Percentiles rank a stretch among this genome's conserved stretches.
Evolutionary conservation across 352 stramenopile species (phyloP).

Genomic region (Pythium folliculosum): DNA sequence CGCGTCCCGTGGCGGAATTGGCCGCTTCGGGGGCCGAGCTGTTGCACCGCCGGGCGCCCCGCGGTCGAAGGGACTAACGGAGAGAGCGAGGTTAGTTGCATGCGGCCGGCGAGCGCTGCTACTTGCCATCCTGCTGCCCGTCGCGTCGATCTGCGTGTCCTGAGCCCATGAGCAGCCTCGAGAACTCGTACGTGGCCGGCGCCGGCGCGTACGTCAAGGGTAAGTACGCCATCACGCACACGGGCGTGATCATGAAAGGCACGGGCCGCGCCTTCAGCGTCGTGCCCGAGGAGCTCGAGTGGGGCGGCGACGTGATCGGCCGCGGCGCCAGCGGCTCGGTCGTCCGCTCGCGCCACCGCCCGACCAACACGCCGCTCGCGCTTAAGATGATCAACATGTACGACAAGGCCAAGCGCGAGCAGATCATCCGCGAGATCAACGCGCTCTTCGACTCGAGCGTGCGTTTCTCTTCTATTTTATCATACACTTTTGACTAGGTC

Average conservation of each 20-base stretch:
- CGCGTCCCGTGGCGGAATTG: conserved; percentile 14
- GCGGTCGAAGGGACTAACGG: not conserved
- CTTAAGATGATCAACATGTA: conserved; percentile 91
- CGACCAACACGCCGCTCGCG: conserved; percentile 75
- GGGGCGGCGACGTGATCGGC: conserved; percentile 71
- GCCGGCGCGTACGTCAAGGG: conserved; percentile 79
- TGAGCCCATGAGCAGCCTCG: conserved; percentile 50
- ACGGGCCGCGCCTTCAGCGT: conserved; percentile 81
- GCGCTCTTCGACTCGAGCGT: conserved; percentile 82
- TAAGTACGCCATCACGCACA: conserved; percentile 79
- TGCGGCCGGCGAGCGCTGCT: not conserved
- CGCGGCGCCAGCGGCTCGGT: conserved; percentile 72
- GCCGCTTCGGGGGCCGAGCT: not conserved
- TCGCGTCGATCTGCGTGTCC: not conserved
- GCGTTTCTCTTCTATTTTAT: conserved; percentile 9
- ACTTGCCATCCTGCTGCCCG: not conserved
- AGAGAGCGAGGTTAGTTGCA: conserved; percentile 1
- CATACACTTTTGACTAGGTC: not conserved
- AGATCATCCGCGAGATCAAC: conserved; percentile 90
- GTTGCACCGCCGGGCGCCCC: not conserved
- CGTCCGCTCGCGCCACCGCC: conserved; percentile 61
- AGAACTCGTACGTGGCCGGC: conserved; percentile 77
- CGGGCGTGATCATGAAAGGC: conserved; percentile 76
- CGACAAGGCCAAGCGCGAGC: conserved; percentile 82
- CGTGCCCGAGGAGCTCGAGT: conserved; percentile 78